Evolutionary conservation across 805 yeast genomes (phyloP).

Genomic region (Saturnispora diversa): DNA sequence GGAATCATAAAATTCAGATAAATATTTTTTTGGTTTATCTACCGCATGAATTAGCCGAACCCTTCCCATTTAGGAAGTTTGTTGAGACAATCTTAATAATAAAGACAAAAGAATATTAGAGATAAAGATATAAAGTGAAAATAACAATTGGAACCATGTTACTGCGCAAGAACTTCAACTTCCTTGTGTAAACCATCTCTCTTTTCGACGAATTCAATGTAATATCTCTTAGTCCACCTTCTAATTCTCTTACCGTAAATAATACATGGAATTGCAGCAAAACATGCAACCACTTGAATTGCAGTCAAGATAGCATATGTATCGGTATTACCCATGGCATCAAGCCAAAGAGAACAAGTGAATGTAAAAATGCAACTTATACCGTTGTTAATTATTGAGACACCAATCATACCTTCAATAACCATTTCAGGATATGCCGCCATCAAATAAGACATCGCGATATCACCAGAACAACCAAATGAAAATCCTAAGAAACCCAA

Average conservation of each 20-base stretch:
- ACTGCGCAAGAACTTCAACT: conserved; percentile 9
- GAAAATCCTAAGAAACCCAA: conserved; percentile 61
- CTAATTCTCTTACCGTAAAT: conserved; percentile 47
- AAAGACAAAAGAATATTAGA: not conserved
- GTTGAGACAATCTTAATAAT: too few species aligned
- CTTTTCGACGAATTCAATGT: conserved; percentile 44
- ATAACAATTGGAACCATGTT: not conserved
- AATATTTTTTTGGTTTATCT: too few species aligned
- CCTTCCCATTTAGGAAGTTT: not conserved
- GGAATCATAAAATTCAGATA: too few species aligned
- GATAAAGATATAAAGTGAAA: not conserved
- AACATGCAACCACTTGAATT: conserved; percentile 46
- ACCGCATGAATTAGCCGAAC: not conserved
- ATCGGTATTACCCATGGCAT: conserved; percentile 46
- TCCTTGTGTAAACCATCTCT: conserved; percentile 35
- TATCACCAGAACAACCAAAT: conserved; percentile 65
- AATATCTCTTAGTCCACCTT: conserved; percentile 48
- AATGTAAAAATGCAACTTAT: conserved; percentile 62
- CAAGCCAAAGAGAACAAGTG: conserved; percentile 54
- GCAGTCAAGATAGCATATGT: conserved; percentile 56
- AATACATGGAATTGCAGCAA: conserved; percentile 41
- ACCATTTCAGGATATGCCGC: conserved; percentile 63
- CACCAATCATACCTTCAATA: conserved; percentile 65
- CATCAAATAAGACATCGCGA: conserved; percentile 60
- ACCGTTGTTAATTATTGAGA: conserved; percentile 53